Evolutionary conservation across 306 rosid genomes (phyloP).

Genomic region (Malus sieversii): DNA sequence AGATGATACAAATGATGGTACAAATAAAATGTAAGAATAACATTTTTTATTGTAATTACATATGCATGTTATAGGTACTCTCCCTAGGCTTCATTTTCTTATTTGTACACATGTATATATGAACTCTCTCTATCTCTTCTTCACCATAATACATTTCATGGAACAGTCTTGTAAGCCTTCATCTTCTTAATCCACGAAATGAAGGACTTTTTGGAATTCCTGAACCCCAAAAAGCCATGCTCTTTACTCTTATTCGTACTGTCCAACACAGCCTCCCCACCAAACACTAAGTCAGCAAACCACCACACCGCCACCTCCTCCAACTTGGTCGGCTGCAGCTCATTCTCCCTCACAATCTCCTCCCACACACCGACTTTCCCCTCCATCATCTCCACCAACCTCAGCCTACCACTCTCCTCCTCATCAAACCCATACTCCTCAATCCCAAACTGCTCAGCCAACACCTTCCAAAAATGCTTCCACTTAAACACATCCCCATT

Average conservation of each 20-base stretch:
- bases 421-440: too few relatives aligned
- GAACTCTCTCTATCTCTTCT: not conserved
- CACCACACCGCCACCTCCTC: slow-evolving; percentile 53
- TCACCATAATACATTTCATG: not conserved
- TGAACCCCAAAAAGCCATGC: slow-evolving; percentile 41
- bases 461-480: too few relatives aligned
- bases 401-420: not conserved
- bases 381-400: slow-evolving; percentile 43
- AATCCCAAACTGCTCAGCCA: too few relatives aligned
- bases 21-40: too few relatives aligned
- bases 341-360: slow-evolving; percentile 50
- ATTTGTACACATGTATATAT: not conserved
- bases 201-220: slow-evolving; percentile 36
- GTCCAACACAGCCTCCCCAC: not conserved
- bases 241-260: slow-evolving; percentile 46
- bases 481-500: too few relatives aligned
- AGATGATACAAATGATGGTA: too few relatives aligned
- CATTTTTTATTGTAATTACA: too few relatives aligned
- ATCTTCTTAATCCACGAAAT: slow-evolving; percentile 34
- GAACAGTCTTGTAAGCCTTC: slow-evolving; percentile 37
- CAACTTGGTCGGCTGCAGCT: slow-evolving; percentile 30
- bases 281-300: slow-evolving; percentile 22
- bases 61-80: too few relatives aligned
- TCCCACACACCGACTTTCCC: slow-evolving; percentile 48
- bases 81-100: too few relatives aligned